Percentiles rank a stretch among this genome's conserved stretches.
Evolutionary conservation across 768 basidiomycete species (phyloP).

Genomic region (Candolleomyces eurysporus): DNA sequence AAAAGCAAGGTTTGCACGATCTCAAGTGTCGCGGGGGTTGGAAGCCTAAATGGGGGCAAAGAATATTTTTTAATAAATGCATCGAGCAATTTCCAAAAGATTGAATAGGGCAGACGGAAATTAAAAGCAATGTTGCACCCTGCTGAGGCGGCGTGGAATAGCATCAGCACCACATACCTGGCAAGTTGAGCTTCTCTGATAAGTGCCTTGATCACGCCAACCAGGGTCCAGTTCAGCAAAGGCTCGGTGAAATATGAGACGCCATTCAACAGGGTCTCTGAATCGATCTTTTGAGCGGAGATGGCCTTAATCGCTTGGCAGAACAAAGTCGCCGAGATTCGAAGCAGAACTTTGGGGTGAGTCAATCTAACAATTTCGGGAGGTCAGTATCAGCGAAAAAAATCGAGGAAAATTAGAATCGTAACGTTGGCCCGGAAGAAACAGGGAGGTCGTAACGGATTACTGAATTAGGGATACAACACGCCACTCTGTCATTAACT

Average conservation of each 20-base stretch:
- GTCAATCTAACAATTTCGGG: constrained; percentile 50
- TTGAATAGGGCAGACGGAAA: neutral
- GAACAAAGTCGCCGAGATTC: constrained; percentile 67
- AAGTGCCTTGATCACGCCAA: constrained; percentile 66
- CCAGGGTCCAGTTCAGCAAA: constrained; percentile 76
- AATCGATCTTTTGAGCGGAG: constrained; percentile 56
- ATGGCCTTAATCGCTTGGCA: constrained; percentile 54
- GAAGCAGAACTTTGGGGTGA: constrained; percentile 63
- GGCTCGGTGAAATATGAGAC: constrained; percentile 74
- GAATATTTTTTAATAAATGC: neutral
- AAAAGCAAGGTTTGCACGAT: constrained; percentile 66
- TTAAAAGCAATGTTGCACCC: neutral
- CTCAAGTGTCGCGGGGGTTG: constrained; percentile 51
- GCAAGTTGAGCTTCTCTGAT: constrained; percentile 56
- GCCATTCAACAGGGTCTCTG: constrained; percentile 68
- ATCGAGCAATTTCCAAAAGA: neutral
- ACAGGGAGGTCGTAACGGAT: no score
- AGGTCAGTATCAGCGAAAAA: neutral
- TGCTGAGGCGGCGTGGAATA: neutral
- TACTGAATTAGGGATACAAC: neutral
- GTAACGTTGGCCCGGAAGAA: neutral
- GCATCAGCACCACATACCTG: constrained; percentile 40
- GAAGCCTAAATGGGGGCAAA: constrained; percentile 35
- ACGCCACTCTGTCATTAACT: neutral
- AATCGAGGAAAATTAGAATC: neutral